Evolutionary conservation across 2,329 filamentous ascomycete species (phyloP).

Genomic region (Neofusicoccum parvum): DNA sequence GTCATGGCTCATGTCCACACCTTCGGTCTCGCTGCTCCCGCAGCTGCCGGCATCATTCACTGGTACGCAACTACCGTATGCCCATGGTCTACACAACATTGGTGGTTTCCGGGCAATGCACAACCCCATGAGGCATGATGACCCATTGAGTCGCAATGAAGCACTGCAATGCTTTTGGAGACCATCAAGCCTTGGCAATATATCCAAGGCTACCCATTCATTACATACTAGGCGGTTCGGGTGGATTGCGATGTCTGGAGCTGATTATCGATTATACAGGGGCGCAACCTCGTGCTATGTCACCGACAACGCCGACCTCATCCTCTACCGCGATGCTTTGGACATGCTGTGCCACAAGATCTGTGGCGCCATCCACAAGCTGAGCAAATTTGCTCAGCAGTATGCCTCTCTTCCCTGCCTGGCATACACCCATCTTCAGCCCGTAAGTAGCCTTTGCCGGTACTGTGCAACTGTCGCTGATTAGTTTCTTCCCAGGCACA

Average conservation of each 20-base stretch:
- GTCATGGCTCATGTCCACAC: constrained; percentile 71
- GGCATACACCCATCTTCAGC: constrained; percentile 74
- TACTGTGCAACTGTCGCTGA: constrained; percentile 35
- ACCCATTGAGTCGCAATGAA: too few species aligned
- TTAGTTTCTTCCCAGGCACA: constrained; percentile 39
- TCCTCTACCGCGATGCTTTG: constrained; percentile 74
- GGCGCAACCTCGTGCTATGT: constrained; percentile 62
- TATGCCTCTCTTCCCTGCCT: constrained; percentile 74
- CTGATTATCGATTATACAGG: background rate
- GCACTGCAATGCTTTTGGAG: too few species aligned
- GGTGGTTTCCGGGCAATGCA: background rate
- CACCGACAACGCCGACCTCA: constrained; percentile 77
- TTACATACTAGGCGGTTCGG: too few species aligned
- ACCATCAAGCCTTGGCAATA: too few species aligned
- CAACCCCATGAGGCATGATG: too few species aligned
- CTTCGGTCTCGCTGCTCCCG: constrained; percentile 72
- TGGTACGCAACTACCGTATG: constrained; percentile 36
- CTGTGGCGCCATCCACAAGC: constrained; percentile 75
- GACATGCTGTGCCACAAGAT: constrained; percentile 77
- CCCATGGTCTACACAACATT: constrained; percentile 40
- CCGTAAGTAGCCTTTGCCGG: constrained; percentile 35
- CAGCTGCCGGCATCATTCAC: constrained; percentile 82
- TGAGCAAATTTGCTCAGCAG: constrained; percentile 70
- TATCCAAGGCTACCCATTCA: too few species aligned
- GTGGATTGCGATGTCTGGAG: background rate